These are phyloP conservation scores for Maudiozyma bulderi DNA, from an alignment of 805 yeast species.

Conservation along the genomic window DNA sequence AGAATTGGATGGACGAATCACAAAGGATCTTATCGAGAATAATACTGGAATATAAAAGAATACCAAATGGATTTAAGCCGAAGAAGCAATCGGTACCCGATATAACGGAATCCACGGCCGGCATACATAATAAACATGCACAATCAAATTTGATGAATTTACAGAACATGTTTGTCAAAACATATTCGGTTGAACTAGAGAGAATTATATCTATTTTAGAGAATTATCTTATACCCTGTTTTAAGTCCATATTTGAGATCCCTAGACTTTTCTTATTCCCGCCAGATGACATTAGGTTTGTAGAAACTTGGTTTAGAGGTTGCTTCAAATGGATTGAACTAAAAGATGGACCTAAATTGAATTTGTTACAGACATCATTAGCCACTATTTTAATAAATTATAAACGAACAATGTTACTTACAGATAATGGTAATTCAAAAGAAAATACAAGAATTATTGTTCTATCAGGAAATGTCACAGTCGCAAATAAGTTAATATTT, in stretches of 20 bases:
- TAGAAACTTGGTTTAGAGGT: constrained; percentile 33
- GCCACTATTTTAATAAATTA: constrained; percentile 23
- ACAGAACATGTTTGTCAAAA: constrained; percentile 6
- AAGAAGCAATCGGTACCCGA: not conserved
- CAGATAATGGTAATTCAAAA: constrained; percentile 28
- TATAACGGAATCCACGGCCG: not conserved
- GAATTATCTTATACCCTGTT: constrained; percentile 24
- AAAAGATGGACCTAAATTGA: constrained; percentile 32
- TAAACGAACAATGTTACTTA: constrained; percentile 10
- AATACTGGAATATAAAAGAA: constrained; percentile 1
- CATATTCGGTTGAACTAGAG: constrained; percentile 16
- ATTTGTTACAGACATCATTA: constrained; percentile 21
- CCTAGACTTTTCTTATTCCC: constrained; percentile 33
- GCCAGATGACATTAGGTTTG: constrained; percentile 17
- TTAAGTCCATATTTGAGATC: constrained; percentile 24
- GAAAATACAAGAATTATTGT: constrained; percentile 41
- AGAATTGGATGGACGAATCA: constrained; percentile 23
- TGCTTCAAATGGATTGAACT: constrained; percentile 35
- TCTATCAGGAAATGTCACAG: constrained; percentile 50
- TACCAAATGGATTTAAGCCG: not conserved
- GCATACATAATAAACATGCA: not conserved
- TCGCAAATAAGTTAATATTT: constrained; percentile 49
- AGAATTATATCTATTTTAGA: constrained; percentile 21
- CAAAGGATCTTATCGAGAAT: constrained; percentile 11
- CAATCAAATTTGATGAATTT: not conserved